Evolutionary conservation across 495 filamentous ascomycete genomes (phyloP), one percentile per base, ranked within the genome.

Genomic region (Thermothielavioides terrestris): DNA sequence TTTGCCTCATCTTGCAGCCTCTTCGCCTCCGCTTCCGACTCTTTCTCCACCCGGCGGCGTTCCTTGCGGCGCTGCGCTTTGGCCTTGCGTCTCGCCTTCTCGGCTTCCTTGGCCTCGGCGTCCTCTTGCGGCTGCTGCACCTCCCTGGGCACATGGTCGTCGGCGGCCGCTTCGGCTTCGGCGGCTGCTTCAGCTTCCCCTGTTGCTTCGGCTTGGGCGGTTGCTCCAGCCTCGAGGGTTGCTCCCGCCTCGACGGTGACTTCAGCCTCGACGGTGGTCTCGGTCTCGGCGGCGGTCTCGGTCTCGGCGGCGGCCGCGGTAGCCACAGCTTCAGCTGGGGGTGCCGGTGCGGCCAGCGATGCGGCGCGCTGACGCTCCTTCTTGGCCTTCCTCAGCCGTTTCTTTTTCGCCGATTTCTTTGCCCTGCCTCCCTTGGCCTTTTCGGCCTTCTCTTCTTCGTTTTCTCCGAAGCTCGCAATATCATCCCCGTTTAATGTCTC

Each of bases 41-140:
- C 28, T 15, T 37, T 38, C 9, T 42, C 42, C 23, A 15, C 2
- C 7, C 42, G 42, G 2, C 40, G 43, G 9, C 49, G 51, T 25
- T 42, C 46, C 14, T 54, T 47, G 6, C 47, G 52, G 7, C 46
- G 50, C 18, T 44, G 47, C 5, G 8, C 23, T 47, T 51, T 42
- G 5, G 39, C 37, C 22, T 58, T 49, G 17, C 41, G 46, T 18
- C 34, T 20, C 2, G 15, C 21, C 35, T 47, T 52, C 11, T 31
- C 41, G 15, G 46, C 22, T 6, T 47, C 20, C 37, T 51, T 47
- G 30, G 21, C 20, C 6, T 25, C 48, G n/a, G 36, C 15, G 5
- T 36, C 11, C 3, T 6, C 14, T 20, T 1, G 11, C 6, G 4
- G 42, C 18, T 34, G n/a, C n/a, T n/a, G n/a, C n/a, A n/a, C n/a